A percentile compares a stretch with the other conserved stretches of the same genome.
Conservation (phyloP, 768 basidiomycete genomes). For the Mycena polygramma region DNA sequence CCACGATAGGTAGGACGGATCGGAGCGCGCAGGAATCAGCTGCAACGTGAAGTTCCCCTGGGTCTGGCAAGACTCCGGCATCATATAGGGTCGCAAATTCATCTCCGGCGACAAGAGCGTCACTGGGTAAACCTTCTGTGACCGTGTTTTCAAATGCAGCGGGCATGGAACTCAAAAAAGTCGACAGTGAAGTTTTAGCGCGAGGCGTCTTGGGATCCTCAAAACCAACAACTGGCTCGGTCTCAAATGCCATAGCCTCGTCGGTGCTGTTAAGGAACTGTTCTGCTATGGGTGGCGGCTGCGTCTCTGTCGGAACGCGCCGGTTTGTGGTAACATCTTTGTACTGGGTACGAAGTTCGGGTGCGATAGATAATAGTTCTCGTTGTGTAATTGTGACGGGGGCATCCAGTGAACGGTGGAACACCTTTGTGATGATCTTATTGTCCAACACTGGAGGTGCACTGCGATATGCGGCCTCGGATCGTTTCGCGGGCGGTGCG, state of each 20-base stretch:
- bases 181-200: not conserved
- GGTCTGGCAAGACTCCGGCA: not conserved
- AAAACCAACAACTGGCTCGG: not conserved
- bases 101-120: not conserved
- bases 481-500: conserved; percentile 6
- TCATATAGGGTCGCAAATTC: not conserved
- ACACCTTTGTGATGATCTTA: conserved; percentile 27
- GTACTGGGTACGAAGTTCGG: conserved; percentile 35
- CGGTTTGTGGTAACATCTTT: conserved; percentile 36
- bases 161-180: conserved; percentile 18
- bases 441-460: conserved; percentile 38
- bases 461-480: conserved; percentile 38
- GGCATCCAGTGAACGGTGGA: conserved; percentile 37
- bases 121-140: not conserved
- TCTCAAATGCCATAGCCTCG: too few relatives aligned
- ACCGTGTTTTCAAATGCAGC: conserved; percentile 2
- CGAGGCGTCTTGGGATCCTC: not conserved
- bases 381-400: conserved; percentile 38
- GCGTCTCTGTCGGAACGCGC: not conserved
- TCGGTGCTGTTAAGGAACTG: not conserved
- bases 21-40: conserved; percentile 2
- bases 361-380: conserved; percentile 38
- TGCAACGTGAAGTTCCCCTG: not conserved
- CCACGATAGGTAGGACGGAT: conserved; percentile 5
- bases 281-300: not conserved